A percentile compares a stretch with the other conserved stretches of the same genome.
Conservation (phyloP, 2,329 filamentous ascomycete species). For the Lasiodiplodia sp. region DNA sequence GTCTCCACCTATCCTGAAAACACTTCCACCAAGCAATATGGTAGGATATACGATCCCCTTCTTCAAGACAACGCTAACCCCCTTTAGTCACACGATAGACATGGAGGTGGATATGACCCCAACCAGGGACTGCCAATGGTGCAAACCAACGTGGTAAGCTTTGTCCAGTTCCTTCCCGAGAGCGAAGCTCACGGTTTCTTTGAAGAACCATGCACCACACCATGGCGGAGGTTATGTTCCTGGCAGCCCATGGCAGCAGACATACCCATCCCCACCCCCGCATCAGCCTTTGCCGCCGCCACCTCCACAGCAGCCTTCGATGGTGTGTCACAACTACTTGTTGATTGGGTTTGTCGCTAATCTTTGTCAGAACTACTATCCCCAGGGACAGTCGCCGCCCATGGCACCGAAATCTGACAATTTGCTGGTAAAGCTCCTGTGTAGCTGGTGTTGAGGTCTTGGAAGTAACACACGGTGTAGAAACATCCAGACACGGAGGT, state of each 20-base stretch:
- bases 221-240: slow-evolving; percentile 27
- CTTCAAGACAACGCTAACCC: not conserved
- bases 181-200: not conserved
- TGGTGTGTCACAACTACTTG: not conserved
- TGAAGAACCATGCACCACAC: not conserved
- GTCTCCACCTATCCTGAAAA: not conserved
- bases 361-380: not conserved
- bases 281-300: not conserved
- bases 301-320: not conserved
- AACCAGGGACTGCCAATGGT: not conserved
- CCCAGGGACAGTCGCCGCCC: not conserved
- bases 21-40: not conserved
- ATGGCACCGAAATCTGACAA: not conserved
- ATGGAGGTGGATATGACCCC: slow-evolving; percentile 10
- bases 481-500: not conserved
- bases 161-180: not conserved
- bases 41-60: not conserved
- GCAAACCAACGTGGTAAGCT: not conserved
- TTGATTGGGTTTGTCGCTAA: not conserved
- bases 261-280: not conserved
- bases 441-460: not conserved
- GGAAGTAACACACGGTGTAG: not conserved
- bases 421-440: slow-evolving; percentile 15
- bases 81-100: not conserved
- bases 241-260: not conserved